phyloP scores from a whole-genome alignment of 1,139 yeast species.

The Yamadazyma aaseri region DNA sequence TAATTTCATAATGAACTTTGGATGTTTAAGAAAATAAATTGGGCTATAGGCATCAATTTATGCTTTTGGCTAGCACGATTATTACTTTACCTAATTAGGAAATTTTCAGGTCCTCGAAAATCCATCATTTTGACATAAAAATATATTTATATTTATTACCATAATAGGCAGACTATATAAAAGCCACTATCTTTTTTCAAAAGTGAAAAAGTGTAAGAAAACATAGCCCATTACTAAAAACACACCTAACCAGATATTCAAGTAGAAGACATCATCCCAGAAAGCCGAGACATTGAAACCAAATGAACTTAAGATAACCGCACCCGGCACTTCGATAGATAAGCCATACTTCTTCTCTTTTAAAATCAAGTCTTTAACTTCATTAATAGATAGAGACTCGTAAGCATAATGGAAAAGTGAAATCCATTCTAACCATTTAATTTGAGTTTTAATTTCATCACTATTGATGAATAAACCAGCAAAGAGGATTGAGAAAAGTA shows the following conservation, averaged over 20 bases:
- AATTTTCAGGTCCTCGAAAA: too few relatives aligned
- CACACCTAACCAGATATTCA: constrained; percentile 46
- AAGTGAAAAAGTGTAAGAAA: constrained; percentile 68
- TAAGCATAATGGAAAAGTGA: constrained; percentile 95
- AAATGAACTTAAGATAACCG: constrained; percentile 90
- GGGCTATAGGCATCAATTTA: too few relatives aligned
- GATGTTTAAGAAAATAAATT: too few relatives aligned
- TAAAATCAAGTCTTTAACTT: constrained; percentile 82
- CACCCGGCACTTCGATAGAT: constrained; percentile 97
- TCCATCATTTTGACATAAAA: too few relatives aligned
- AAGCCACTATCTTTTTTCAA: constrained; percentile 68
- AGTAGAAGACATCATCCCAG: constrained; percentile 57
- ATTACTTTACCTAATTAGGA: constrained; percentile 12
- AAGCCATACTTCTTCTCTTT: constrained; percentile 89
- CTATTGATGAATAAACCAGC: constrained; percentile 92
- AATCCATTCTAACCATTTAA: constrained; percentile 77
- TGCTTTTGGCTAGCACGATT: too few relatives aligned
- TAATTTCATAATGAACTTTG: too few relatives aligned
- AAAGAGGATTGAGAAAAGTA: constrained; percentile 81
- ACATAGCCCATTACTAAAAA: constrained; percentile 71
- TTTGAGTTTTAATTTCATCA: constrained; percentile 66
- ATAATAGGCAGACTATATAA: too few relatives aligned
- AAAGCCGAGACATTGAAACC: constrained; percentile 86
- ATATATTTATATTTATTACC: too few relatives aligned
- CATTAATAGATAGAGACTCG: constrained; percentile 88